phyloP scores from a whole-genome alignment of 495 filamentous ascomycete species.

The Xylaria scruposa region DNA sequence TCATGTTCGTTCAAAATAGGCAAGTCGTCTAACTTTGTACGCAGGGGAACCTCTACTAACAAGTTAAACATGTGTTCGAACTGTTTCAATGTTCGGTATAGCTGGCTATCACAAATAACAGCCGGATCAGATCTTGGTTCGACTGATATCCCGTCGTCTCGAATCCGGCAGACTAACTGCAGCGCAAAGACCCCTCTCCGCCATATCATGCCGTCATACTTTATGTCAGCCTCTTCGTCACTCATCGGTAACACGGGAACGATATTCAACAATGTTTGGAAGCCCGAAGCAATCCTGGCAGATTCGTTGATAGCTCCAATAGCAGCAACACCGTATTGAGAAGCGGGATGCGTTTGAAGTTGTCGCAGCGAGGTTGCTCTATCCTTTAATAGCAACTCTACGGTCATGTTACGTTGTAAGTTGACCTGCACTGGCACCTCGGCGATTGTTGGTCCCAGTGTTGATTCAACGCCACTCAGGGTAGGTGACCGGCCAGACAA shows the following conservation, averaged over 20 bases:
- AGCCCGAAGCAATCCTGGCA: conserved; percentile 12
- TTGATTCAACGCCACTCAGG: conserved; percentile 1
- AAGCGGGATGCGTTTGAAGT: conserved; percentile 22
- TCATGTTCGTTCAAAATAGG: conserved; percentile 48
- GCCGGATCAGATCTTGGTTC: conserved; percentile 10
- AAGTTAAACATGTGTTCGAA: conserved; percentile 19
- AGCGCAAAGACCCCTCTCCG: conserved; percentile 8
- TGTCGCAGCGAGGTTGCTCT: conserved; percentile 19
- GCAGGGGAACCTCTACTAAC: background rate
- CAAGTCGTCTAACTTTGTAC: conserved; percentile 43
- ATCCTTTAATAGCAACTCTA: conserved; percentile 20
- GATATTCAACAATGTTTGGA: conserved; percentile 25
- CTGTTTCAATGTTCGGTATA: conserved; percentile 14
- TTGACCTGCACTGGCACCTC: conserved; percentile 25
- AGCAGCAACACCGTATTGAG: conserved; percentile 8
- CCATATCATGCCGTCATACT: background rate
- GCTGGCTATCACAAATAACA: conserved; percentile 2
- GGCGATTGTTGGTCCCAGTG: conserved; percentile 18
- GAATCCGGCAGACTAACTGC: conserved; percentile 1
- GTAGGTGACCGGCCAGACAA: conserved; percentile 21
- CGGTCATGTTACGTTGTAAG: conserved; percentile 13
- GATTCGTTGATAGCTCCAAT: conserved; percentile 15
- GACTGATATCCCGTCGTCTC: conserved; percentile 5
- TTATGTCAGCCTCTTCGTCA: conserved; percentile 7
- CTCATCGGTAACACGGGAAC: background rate